Evolutionary conservation across 805 yeast genomes (phyloP).

Genomic region (Myxozyma neotropica): DNA sequence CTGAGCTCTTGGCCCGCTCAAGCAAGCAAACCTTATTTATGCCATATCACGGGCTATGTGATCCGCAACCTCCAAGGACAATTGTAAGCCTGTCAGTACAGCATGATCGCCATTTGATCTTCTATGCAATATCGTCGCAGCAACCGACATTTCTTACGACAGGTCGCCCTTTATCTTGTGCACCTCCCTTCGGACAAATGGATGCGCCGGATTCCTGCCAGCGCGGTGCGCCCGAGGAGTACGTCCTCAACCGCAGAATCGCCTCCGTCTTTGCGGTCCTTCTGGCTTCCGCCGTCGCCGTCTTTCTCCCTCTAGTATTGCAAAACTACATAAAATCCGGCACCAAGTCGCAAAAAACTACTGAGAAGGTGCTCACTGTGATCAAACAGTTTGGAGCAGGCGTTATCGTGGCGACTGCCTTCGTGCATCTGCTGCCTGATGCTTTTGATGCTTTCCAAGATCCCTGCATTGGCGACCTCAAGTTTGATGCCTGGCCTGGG

Average conservation of each 20-base stretch:
- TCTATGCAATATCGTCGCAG: too few relatives aligned
- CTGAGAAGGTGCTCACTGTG: constrained; percentile 43
- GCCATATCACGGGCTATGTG: too few relatives aligned
- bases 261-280: constrained; percentile 33
- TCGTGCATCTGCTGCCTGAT: constrained; percentile 71
- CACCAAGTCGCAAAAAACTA: constrained; percentile 2
- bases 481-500: constrained; percentile 59
- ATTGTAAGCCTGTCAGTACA: too few relatives aligned
- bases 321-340: constrained; percentile 11
- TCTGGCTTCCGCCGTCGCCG: constrained; percentile 30
- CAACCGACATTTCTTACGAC: too few relatives aligned
- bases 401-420: constrained; percentile 79
- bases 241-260: constrained; percentile 27
- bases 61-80: constrained; percentile 2
- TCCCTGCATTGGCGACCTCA: constrained; percentile 62
- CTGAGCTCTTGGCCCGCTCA: too few relatives aligned
- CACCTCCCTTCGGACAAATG: neutral
- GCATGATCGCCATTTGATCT: neutral
- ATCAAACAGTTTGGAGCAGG: constrained; percentile 83
- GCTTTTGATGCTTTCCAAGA: constrained; percentile 61
- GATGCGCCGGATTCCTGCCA: constrained; percentile 3
- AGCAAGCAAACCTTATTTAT: neutral
- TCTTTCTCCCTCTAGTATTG: constrained; percentile 27
- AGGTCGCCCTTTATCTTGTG: too few relatives aligned
- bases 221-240: constrained; percentile 6